Base-by-base conservation (phyloP, 2,329 filamentous ascomycete genomes). In the Helicocarpus griseus region DNA sequence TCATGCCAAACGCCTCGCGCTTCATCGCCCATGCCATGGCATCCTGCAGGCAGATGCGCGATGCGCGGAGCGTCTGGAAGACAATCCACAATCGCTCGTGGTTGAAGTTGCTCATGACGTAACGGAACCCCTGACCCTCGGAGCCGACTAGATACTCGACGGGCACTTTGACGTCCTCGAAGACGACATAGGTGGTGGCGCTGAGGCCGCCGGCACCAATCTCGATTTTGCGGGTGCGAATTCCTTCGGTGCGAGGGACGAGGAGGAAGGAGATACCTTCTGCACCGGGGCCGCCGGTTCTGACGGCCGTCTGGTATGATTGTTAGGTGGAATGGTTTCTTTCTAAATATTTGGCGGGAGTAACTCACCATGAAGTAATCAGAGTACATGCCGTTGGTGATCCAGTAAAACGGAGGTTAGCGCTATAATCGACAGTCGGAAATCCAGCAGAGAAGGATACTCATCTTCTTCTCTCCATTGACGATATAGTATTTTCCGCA, bases 11-110 rank as follows among this genome's bases (percentile, higher is more conserved):
- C 57, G 94, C 87, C 24, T 89, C 76, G 47, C 88, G 83, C 71
- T 95, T 89, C 72, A 93, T 88, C 29, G 83, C 77, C 89, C 89
- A 95, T 67, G 93, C 93, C 56, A 94, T 73, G 61, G 83, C 91
- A 65, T 94, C 88, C 67, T 94, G 87, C 11, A 88, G 82, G 13
- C 91, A 79, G 1, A 78, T 77, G 56, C 87, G 79, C 50, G 77
- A 81, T 68, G 78, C 76, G 48, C 86, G 82, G 54, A 84, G 76
- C 3, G 83, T 80, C 48, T 72, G 81, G 58, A 80, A 83, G 52
- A 76, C 74, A 85, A 90, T 88, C 70, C 79, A 84, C 77, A 85
- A 89, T 29, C 86, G 79, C 72, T 89, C 87, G 70, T 93, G 87
- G 75, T 93, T 93, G 73, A 94, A 94, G 72, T 94, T 94, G 70